Evolutionary conservation across 257 asterid species (phyloP).

Genomic region (Phtheirospermum japonicum): DNA sequence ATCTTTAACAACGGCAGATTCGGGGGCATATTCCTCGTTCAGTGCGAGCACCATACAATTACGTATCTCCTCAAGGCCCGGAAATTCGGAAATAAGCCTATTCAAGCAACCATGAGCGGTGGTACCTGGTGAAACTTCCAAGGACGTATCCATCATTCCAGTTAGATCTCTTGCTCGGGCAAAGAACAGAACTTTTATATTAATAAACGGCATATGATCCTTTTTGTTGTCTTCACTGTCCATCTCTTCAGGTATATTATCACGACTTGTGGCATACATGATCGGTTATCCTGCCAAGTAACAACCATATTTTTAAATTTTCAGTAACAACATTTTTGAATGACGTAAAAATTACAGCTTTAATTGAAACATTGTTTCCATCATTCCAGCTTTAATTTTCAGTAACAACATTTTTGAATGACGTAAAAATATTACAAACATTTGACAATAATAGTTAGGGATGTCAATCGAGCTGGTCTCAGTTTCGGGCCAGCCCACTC

Average conservation of each 20-base stretch:
- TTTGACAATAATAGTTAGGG: neutral
- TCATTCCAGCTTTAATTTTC: too few species aligned
- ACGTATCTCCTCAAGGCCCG: constrained; percentile 75
- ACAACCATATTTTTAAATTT: neutral
- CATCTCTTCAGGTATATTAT: constrained; percentile 22
- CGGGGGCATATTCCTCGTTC: constrained; percentile 70
- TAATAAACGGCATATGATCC: constrained; percentile 31
- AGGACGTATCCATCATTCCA: constrained; percentile 53
- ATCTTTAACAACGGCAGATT: constrained; percentile 60
- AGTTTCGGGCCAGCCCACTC: too few species aligned
- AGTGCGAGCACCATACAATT: constrained; percentile 84
- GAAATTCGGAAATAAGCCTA: constrained; percentile 56
- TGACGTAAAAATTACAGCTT: neutral
- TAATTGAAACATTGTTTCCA: too few species aligned
- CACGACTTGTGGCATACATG: neutral
- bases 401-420: neutral
- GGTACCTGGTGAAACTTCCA: constrained; percentile 63
- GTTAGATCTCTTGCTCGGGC: constrained; percentile 87
- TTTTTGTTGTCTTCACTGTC: constrained; percentile 29
- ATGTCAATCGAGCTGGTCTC: too few species aligned
- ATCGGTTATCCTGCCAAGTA: constrained; percentile 25
- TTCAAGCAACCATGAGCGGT: constrained; percentile 71
- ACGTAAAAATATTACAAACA: neutral
- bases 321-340: neutral
- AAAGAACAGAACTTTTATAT: constrained; percentile 75